phyloP scores from a whole-genome alignment of 352 stramenopile species.

The Phytopythium helicoides region DNA sequence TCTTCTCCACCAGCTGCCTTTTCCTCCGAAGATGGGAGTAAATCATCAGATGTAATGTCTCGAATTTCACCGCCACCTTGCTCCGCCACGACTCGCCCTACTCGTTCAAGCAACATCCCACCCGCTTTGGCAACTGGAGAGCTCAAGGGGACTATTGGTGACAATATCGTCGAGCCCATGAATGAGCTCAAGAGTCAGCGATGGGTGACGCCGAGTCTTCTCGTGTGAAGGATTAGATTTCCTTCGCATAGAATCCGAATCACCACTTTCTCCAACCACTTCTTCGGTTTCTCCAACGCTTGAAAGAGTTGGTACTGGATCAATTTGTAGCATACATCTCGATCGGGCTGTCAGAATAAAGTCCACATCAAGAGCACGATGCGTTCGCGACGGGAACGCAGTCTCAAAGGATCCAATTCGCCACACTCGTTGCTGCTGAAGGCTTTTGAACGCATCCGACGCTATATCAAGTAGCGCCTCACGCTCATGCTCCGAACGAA shows the following conservation, averaged over 20 bases:
- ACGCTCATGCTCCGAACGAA: constrained; percentile 66
- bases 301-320: neutral
- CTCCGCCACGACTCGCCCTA: constrained; percentile 69
- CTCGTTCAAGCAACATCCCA: constrained; percentile 54
- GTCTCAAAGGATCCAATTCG: constrained; percentile 65
- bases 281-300: too few species aligned
- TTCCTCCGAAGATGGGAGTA: constrained; percentile 17
- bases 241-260: too few species aligned
- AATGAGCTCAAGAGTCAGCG: constrained; percentile 37
- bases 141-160: constrained; percentile 15
- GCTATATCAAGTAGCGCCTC: constrained; percentile 24
- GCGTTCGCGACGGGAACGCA: constrained; percentile 55
- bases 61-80: constrained; percentile 74
- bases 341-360: constrained; percentile 16
- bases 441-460: constrained; percentile 20
- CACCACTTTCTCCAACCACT: too few species aligned
- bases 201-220: constrained; percentile 16
- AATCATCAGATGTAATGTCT: constrained; percentile 68
- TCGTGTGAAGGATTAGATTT: neutral
- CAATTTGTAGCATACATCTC: neutral
- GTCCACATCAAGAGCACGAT: constrained; percentile 55
- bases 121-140: constrained; percentile 19
- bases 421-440: constrained; percentile 37
- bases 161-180: constrained; percentile 34
- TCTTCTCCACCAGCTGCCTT: constrained; percentile 12